phyloP scores from a whole-genome alignment of 2,329 filamentous ascomycete genomes.

The Aspergillus flavus region DNA sequence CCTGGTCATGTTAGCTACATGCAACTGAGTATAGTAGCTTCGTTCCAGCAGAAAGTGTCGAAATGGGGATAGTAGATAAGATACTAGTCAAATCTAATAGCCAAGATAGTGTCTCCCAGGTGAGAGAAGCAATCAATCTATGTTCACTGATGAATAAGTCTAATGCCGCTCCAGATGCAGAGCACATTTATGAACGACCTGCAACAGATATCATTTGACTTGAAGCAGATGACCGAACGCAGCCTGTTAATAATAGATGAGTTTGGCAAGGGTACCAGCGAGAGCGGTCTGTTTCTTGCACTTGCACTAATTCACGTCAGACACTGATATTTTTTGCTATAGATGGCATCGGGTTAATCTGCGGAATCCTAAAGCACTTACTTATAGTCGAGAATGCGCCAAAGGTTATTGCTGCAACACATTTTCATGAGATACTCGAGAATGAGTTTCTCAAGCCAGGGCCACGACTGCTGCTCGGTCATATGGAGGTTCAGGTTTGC shows the following conservation, averaged over 20 bases:
- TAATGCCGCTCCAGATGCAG: slow-evolving; percentile 47
- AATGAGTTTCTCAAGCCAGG: slow-evolving; percentile 53
- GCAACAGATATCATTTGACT: slow-evolving; percentile 78
- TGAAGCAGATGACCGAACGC: slow-evolving; percentile 71
- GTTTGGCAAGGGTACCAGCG: slow-evolving; percentile 73
- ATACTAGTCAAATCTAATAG: slow-evolving; percentile 86
- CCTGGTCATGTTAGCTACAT: not conserved
- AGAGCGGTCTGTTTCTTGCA: slow-evolving; percentile 44
- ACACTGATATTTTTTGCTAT: slow-evolving; percentile 3
- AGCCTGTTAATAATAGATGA: slow-evolving; percentile 92
- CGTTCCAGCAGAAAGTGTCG: slow-evolving; percentile 76
- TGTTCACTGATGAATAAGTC: not conserved
- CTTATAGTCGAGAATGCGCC: slow-evolving; percentile 54
- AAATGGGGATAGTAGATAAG: slow-evolving; percentile 86
- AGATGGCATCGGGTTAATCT: slow-evolving; percentile 68
- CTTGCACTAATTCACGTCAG: not conserved
- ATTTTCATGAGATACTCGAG: slow-evolving; percentile 63
- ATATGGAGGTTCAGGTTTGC: slow-evolving; percentile 60
- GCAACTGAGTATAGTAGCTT: slow-evolving; percentile 58
- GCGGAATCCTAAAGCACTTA: slow-evolving; percentile 62
- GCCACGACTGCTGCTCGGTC: slow-evolving; percentile 54
- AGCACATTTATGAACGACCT: slow-evolving; percentile 80
- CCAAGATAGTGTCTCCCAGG: slow-evolving; percentile 65
- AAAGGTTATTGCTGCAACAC: slow-evolving; percentile 64
- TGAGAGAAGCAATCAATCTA: slow-evolving; percentile 19